A percentile compares a stretch with the other conserved stretches of the same genome.
phyloP scores from a whole-genome alignment of 768 basidiomycete genomes.

The Thelephora aurantiotincta region DNA sequence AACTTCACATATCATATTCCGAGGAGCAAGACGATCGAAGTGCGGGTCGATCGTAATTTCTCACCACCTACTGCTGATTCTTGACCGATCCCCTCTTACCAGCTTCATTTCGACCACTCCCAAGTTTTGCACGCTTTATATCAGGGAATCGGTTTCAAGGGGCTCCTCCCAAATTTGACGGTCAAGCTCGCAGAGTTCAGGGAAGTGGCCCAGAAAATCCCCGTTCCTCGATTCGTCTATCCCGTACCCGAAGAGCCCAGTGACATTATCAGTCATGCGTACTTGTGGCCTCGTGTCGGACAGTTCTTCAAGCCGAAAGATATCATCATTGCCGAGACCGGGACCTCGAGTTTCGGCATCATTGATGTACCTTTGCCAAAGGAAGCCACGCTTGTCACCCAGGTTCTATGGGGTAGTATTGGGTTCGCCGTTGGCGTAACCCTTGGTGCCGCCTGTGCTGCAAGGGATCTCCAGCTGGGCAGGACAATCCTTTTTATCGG shows the following conservation, averaged over 20 bases:
- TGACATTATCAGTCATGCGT: slow-evolving; percentile 55
- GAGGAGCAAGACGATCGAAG: slow-evolving; percentile 46
- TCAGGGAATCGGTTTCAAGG: slow-evolving; percentile 60
- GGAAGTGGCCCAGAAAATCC: slow-evolving; percentile 23
- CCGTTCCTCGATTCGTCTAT: slow-evolving; percentile 27
- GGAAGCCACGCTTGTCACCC: slow-evolving; percentile 46
- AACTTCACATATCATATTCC: slow-evolving; percentile 71
- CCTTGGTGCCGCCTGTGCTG: slow-evolving; percentile 74
- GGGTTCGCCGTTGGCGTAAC: slow-evolving; percentile 77
- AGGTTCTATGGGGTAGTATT: slow-evolving; percentile 86
- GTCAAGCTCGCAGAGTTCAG: slow-evolving; percentile 32
- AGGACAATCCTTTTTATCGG: slow-evolving; percentile 78
- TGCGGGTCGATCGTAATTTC: slow-evolving; percentile 15
- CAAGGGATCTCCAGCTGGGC: slow-evolving; percentile 41
- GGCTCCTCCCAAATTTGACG: slow-evolving; percentile 56
- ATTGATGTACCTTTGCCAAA: slow-evolving; percentile 68
- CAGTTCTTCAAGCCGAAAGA: slow-evolving; percentile 60
- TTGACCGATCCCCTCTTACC: neutral
- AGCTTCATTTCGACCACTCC: slow-evolving; percentile 70
- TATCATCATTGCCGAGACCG: slow-evolving; percentile 82
- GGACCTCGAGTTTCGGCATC: slow-evolving; percentile 78
- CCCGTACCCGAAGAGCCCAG: slow-evolving; percentile 35
- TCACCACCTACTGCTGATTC: no score
- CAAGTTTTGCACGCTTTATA: slow-evolving; percentile 51
- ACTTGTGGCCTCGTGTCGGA: slow-evolving; percentile 73